Evolutionary conservation across 495 filamentous ascomycete genomes (phyloP).

Genomic region (Tuber calosporum): DNA sequence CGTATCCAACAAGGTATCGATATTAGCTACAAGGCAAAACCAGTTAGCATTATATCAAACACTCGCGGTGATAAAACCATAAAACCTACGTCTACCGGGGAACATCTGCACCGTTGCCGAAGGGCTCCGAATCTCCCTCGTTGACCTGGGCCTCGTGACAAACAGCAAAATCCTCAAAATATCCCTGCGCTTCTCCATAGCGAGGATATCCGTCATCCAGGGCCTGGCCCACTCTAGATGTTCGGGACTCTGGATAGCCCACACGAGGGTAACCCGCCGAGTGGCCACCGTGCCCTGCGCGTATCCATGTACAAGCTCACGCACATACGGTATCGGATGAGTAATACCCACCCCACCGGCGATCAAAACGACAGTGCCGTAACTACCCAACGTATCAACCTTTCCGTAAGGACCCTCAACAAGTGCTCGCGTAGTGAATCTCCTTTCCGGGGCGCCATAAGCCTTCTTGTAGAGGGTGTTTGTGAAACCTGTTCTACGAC

Average conservation of each 20-base stretch:
- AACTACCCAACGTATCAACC: constrained; percentile 62
- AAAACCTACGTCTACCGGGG: constrained; percentile 54
- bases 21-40: constrained; percentile 45
- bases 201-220: constrained; percentile 93
- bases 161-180: constrained; percentile 80
- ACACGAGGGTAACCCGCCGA: constrained; percentile 72
- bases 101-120: constrained; percentile 86
- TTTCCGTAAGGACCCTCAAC: constrained; percentile 77
- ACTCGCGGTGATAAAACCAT: constrained; percentile 42
- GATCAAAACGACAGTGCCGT: constrained; percentile 79
- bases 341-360: constrained; percentile 85
- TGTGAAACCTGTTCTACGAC: constrained; percentile 78
- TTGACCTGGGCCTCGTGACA: constrained; percentile 72
- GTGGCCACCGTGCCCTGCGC: constrained; percentile 65
- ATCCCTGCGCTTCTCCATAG: constrained; percentile 72
- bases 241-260: constrained; percentile 82
- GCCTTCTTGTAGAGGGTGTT: constrained; percentile 64
- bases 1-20: constrained; percentile 64
- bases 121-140: constrained; percentile 72
- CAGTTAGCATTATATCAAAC: constrained; percentile 13
- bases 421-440: constrained; percentile 55
- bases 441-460: constrained; percentile 52
- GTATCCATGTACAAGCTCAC: constrained; percentile 64
- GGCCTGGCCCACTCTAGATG: constrained; percentile 86
- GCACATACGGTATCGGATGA: constrained; percentile 71